A percentile compares a stretch with the other conserved stretches of the same genome.
Conservation (phyloP, 495 filamentous ascomycete genomes). For the Clavariopsis aquatica region DNA sequence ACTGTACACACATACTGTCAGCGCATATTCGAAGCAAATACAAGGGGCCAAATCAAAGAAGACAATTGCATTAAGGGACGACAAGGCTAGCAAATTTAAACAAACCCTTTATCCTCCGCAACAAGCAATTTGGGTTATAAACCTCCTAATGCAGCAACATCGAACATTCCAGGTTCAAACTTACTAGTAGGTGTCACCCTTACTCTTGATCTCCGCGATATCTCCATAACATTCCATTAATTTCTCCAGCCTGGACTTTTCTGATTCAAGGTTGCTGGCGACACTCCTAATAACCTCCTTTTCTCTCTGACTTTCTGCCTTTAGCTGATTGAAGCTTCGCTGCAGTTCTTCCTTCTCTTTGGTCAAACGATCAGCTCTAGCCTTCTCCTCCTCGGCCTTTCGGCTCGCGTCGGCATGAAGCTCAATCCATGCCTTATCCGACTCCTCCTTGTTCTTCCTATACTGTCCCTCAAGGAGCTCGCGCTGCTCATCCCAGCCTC, state of each 20-base stretch:
- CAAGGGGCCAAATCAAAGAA: conserved; percentile 10
- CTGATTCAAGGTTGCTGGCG: conserved; percentile 55
- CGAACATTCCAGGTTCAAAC: conserved; percentile 40
- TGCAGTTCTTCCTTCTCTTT: conserved; percentile 35
- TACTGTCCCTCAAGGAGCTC: conserved; percentile 31
- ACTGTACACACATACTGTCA: conserved; percentile 43
- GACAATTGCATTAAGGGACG: conserved; percentile 30
- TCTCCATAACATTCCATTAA: conserved; percentile 61
- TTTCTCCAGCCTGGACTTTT: conserved; percentile 60
- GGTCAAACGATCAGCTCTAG: conserved; percentile 43
- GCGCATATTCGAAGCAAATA: conserved; percentile 51
- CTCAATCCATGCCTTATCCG: conserved; percentile 45
- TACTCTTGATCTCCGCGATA: conserved; percentile 60
- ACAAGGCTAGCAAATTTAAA: conserved; percentile 28
- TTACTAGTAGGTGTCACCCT: conserved; percentile 66
- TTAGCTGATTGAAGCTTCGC: conserved; percentile 43
- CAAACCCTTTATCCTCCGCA: conserved; percentile 13
- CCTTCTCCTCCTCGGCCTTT: conserved; percentile 44
- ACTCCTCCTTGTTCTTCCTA: conserved; percentile 38
- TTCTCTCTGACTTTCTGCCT: conserved; percentile 31
- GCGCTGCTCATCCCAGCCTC: conserved; percentile 40
- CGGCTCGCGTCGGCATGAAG: conserved; percentile 47
- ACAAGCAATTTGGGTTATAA: neutral
- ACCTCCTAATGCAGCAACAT: conserved; percentile 8
- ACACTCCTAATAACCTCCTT: conserved; percentile 52